Base-by-base conservation (phyloP, 2,329 filamentous ascomycete genomes). In the Triangularia verruculosa region DNA sequence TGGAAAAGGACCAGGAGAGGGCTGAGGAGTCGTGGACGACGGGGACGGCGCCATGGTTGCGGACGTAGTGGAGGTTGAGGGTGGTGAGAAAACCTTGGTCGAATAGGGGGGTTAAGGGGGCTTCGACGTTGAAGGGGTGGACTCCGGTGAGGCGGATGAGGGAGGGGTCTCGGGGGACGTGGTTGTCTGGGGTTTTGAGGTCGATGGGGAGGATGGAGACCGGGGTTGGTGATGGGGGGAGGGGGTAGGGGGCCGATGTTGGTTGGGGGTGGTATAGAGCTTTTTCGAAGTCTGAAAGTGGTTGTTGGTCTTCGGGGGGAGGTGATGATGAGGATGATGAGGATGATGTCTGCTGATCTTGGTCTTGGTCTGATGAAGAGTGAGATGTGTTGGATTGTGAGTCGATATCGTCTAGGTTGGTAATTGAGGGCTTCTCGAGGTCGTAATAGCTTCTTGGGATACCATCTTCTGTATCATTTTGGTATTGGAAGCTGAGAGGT, bases 91-190 rank as follows among this genome's bases (percentile, higher is more conserved):
- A 97, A 0, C 93, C 92, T 78, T 84, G 80, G 54, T 94, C 84
- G 75, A 88, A 97, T 0, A 97, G 80, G 15, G 87, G 86, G 61
- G 86, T 91, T 8, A 97, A 78, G 0, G 93, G 93, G 9, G 93
- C 85, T 76, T 97, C 93, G 57, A 91, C 89, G 70, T 97, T 97
- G 80, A 96, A 96, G 0, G 93, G 93, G 75, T 97, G 93, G 5
- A 91, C 84, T 24, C 93, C 93, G 11, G 93, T 97, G 13, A 97
- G 80, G 58, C 93, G 85, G 68, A 97, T 95, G 15, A 97, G 80
- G 47, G 93, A 84, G 0, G 89, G 82, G 76, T 97, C 93, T 74
- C 93, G 83, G 22, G 88, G 83, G 20, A 97, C 90, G 79, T 94
- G 91, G 68, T 77, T 80, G 72, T 97, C 93, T 8, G 93, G 93